Percentiles rank a stretch among this genome's conserved stretches.
These are phyloP conservation scores for Panaeolus cyanescens DNA, from an alignment of 768 basidiomycete genomes.

Conservation along the genomic window DNA sequence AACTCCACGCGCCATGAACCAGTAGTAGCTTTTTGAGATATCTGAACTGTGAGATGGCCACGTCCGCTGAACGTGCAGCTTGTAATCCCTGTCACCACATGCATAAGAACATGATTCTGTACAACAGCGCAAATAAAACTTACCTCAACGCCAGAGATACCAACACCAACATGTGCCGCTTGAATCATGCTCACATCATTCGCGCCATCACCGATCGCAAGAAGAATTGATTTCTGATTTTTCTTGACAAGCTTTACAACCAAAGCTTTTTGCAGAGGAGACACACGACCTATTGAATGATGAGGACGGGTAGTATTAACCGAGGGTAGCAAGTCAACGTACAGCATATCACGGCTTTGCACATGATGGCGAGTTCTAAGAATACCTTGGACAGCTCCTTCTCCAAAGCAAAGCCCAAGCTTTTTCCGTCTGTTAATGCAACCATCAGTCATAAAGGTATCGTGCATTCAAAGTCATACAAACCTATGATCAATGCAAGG, in stretches of 20 bases:
- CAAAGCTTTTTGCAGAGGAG: constrained; percentile 94
- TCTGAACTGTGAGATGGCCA: constrained; percentile 97
- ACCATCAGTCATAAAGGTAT: constrained; percentile 8
- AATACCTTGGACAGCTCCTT: constrained; percentile 90
- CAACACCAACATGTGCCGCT: constrained; percentile 96
- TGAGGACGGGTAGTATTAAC: constrained; percentile 6
- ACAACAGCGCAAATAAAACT: constrained; percentile 7
- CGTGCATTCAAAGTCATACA: constrained; percentile 14
- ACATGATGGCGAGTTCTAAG: constrained; percentile 94
- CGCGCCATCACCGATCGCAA: constrained; percentile 97
- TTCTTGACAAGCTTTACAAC: constrained; percentile 99
- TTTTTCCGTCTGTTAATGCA: constrained; percentile 80
- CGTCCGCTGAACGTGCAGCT: constrained; percentile 96
- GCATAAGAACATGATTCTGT: not conserved
- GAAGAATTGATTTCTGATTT: constrained; percentile 88
- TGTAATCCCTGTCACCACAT: constrained; percentile 94
- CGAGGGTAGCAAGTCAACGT: constrained; percentile 28
- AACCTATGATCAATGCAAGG: constrained; percentile 92
- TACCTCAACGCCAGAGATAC: constrained; percentile 97
- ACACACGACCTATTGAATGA: constrained; percentile 77
- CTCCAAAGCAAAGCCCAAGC: constrained; percentile 88
- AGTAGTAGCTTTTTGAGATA: constrained; percentile 92
- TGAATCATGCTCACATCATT: constrained; percentile 99
- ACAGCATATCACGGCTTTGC: constrained; percentile 99
- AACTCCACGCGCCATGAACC: constrained; percentile 99